Evolutionary conservation across 2,329 filamentous ascomycete genomes (phyloP).

Genomic region (Grosmannia serpens): DNA sequence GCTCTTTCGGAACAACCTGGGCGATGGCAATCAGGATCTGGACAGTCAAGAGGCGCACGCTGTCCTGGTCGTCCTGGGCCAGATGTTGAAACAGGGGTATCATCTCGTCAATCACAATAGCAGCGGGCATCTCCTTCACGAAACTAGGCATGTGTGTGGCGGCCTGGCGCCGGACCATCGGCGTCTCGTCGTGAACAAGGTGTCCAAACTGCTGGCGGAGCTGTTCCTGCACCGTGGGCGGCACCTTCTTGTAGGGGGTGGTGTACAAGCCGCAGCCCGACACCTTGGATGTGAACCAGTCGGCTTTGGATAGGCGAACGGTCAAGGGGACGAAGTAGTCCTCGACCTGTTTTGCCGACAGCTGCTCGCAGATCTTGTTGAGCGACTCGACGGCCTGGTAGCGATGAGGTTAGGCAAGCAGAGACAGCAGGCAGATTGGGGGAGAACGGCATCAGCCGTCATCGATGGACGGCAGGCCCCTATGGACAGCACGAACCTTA

Average conservation of each 20-base stretch:
- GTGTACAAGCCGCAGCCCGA: constrained; percentile 94
- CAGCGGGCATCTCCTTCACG: constrained; percentile 88
- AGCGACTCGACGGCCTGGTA: constrained; percentile 88
- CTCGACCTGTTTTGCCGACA: constrained; percentile 87
- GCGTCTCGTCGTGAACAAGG: constrained; percentile 95
- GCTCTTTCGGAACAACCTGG: constrained; percentile 94
- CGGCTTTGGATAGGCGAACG: constrained; percentile 91
- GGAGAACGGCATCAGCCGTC: neutral
- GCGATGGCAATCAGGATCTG: constrained; percentile 94
- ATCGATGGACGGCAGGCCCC: neutral
- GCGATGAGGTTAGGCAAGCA: neutral
- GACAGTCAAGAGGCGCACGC: constrained; percentile 87
- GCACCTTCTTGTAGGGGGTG: constrained; percentile 84
- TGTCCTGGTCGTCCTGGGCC: constrained; percentile 93
- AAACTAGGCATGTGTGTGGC: constrained; percentile 96
- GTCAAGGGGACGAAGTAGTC: constrained; percentile 95
- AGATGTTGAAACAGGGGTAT: constrained; percentile 97
- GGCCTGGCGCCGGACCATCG: constrained; percentile 95
- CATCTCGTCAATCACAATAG: constrained; percentile 94
- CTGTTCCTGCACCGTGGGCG: constrained; percentile 75
- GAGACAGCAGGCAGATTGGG: neutral
- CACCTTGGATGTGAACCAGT: constrained; percentile 99
- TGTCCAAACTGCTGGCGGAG: constrained; percentile 85
- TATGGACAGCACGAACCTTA: constrained; percentile 54
- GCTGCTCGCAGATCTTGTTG: constrained; percentile 95